These are phyloP conservation scores for Lycium barbarum DNA, from an alignment of 257 asterid species.

Conservation along the genomic window DNA sequence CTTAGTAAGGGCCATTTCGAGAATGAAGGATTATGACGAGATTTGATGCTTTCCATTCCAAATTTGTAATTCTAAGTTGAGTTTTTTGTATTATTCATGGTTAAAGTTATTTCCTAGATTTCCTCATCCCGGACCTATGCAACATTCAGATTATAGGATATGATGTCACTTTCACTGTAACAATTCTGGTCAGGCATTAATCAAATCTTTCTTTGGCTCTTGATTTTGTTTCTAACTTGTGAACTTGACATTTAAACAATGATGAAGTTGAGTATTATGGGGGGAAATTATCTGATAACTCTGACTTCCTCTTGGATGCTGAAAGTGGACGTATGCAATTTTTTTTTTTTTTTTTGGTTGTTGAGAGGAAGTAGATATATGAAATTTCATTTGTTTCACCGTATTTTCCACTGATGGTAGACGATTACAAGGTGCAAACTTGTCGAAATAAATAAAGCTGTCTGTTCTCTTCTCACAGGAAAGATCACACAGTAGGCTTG, in stretches of 20 bases:
- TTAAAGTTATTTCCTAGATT: slow-evolving; percentile 4
- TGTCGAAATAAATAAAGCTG: not conserved
- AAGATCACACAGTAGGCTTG: slow-evolving; percentile 13
- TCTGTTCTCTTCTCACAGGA: not conserved
- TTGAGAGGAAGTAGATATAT: not conserved
- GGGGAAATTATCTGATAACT: not conserved
- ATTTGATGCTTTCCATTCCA: slow-evolving; percentile 2
- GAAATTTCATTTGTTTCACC: not conserved
- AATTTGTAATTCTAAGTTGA: not conserved
- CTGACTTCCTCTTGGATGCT: not conserved
- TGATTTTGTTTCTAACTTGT: not conserved
- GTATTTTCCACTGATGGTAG: not conserved
- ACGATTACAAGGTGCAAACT: slow-evolving; percentile 10
- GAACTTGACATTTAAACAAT: not conserved
- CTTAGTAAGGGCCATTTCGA: not conserved
- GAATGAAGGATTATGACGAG: slow-evolving; percentile 12
- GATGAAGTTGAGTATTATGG: slow-evolving; percentile 14
- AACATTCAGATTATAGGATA: not conserved
- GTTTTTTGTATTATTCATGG: not conserved
- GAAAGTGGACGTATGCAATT: not conserved
- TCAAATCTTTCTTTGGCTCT: not conserved
- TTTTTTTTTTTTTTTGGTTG: not conserved
- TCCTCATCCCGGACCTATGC: slow-evolving; percentile 1
- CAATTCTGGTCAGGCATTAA: not conserved
- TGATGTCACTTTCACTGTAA: not conserved